Base-by-base conservation (phyloP, 192 early-diverging fungal genomes). In the Coemansia furcata region DNA sequence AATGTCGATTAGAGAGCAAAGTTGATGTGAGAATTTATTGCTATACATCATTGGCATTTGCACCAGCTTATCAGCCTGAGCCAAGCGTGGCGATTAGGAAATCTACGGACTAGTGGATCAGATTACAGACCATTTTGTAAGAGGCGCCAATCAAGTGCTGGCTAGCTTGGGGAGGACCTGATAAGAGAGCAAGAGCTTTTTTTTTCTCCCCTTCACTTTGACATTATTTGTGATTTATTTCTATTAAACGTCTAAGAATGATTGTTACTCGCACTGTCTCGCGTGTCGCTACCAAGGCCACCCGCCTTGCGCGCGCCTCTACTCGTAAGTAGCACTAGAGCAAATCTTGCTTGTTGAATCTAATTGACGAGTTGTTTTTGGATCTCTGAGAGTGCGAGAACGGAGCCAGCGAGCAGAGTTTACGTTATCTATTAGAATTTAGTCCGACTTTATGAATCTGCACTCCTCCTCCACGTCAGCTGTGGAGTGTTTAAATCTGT, bases 211-310 rank as follows among this genome's bases (percentile, higher is more conserved):
- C 47, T 42, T 26, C 47, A 40, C 32, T 60, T 68, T 68, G 23
- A 49, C 58, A 47, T 21, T 54, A 36, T 44, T 65, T 40, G 49
- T 32, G 26, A 23, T 47, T 33, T 37, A 30, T 60, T 30, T 35
- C 44, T 43, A 35, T 38, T 32, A 55, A 60, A 52, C 44, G 63
- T 52, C 7, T 63, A 64, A 66, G 44, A 33, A 80, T 80, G 77
- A 74, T 80, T 59, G 58, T 80, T 60, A 68, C 72, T 47, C 77
- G 77, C 72, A 71, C 49, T 57, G 72, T 74, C 40, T 74, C 72
- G 69, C 77, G 77, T 55, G 71, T 74, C 32, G 69, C 72, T 50
- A 58, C 6, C 68, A 74, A 80, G 77, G 77, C 72, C 60, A 67
- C 62, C 59, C 72, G 77, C 61, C 55, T 80, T 35, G 44, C 50